phyloP scores from a whole-genome alignment of 768 basidiomycete species.

The Boletus subcaerulescens region DNA sequence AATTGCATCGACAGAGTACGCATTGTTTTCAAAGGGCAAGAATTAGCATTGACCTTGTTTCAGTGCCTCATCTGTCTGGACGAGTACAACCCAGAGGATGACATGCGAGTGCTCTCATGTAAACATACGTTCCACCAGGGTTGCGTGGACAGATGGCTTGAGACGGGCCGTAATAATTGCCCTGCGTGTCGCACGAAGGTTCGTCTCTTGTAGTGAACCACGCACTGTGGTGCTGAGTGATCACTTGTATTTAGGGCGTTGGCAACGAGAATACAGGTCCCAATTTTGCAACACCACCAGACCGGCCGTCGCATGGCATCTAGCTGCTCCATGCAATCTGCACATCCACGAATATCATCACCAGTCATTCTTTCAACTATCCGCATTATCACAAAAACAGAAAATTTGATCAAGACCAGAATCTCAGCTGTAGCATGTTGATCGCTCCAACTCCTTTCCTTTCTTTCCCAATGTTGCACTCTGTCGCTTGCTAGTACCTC shows the following conservation, averaged over 20 bases:
- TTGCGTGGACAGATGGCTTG: conserved; percentile 89
- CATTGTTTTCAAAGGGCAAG: conserved; percentile 4
- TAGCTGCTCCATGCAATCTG: background rate
- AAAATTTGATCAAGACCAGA: conserved; percentile 9
- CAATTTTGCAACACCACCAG: background rate
- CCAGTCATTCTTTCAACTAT: conserved; percentile 19
- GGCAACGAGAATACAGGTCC: conserved; percentile 16
- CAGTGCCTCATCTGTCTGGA: conserved; percentile 86
- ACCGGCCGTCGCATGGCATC: conserved; percentile 7
- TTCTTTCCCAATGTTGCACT: conserved; percentile 9
- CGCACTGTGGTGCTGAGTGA: background rate
- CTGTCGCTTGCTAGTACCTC: conserved; percentile 2
- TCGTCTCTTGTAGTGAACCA: conserved; percentile 13
- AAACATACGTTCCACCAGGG: conserved; percentile 86
- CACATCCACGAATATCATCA: background rate
- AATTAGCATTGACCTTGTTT: background rate
- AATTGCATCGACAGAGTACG: conserved; percentile 80
- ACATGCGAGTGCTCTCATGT: conserved; percentile 78
- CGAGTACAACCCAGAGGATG: conserved; percentile 76
- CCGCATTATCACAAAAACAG: conserved; percentile 10
- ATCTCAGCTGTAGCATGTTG: conserved; percentile 28
- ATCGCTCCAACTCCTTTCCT: conserved; percentile 8
- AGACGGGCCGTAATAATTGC: conserved; percentile 84
- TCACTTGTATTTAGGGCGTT: conserved; percentile 21
- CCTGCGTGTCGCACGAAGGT: conserved; percentile 86